Base-by-base conservation (phyloP, 331 rosid genomes). In the Quercus lobata region DNA sequence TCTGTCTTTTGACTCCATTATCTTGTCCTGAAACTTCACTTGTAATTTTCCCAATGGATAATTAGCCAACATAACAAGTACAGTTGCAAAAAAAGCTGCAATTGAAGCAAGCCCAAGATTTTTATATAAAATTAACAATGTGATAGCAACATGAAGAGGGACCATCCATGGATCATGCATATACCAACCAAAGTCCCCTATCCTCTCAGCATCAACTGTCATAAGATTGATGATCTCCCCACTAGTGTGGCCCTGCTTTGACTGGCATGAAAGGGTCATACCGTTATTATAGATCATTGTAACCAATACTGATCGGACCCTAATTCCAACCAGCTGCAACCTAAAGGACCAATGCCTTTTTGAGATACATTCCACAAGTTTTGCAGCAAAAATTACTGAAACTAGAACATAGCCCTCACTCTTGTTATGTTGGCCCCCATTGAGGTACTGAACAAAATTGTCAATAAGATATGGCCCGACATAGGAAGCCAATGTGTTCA, bases 221-320 rank as follows among this genome's bases (percentile, higher is more conserved):
- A 90, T 90, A 81, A 90, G 79, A 86, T 94, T 94, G 83, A 94
- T 88, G 73, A 94, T 92, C 87, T 94, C 94, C 25, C 97, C 94
- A 30, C 90, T 84, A 24, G 93, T 89, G 78, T 90, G 91, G 2
- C 86, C 85, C 58, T 90, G 91, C 86, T 81, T 88, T 34, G 97
- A 90, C 35, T 87, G 88, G 83, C 93, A 81, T 0, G 97, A 90
- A 75, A 92, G 88, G 44, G 93, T 90, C 82, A 92, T 69, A 1
- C 91, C 84, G 74, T 92, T 94, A 24, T 81, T 77, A 80, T 92
- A 94, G 71, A 94, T 88, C 70, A 80, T 62, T 2, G 96, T 75
- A 55, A 90, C 89, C 11, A 92, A 87, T 35, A 77, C 63, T 0
- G 93, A 87, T 17, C 90, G 84, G n/a, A 87, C 44, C 79, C 92